Evolutionary conservation across 192 early-diverging fungal species (phyloP).

Genomic region (Coemansia aciculifera): DNA sequence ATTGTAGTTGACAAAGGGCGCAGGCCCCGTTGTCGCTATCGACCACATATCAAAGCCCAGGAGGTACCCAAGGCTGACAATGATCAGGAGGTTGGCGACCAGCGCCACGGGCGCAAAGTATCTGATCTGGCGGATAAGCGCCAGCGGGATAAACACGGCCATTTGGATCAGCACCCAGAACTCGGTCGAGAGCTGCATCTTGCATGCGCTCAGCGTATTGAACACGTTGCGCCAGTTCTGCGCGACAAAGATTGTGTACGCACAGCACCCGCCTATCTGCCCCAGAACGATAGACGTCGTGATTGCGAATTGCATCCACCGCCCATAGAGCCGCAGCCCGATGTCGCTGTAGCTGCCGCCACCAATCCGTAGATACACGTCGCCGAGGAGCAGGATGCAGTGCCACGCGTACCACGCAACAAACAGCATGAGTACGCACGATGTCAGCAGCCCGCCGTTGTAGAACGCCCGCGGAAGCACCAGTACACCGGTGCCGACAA

Average conservation of each 20-base stretch:
- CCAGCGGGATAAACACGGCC: conserved; percentile 77
- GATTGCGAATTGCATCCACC: conserved; percentile 65
- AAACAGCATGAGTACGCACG: conserved; percentile 55
- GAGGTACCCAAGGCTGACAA: conserved; percentile 82
- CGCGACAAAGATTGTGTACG: conserved; percentile 89
- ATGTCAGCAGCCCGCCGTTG: conserved; percentile 74
- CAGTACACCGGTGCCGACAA: conserved; percentile 78
- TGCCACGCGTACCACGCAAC: conserved; percentile 67
- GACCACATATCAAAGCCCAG: conserved; percentile 75
- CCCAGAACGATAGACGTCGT: conserved; percentile 69
- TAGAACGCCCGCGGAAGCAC: conserved; percentile 78
- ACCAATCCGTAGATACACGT: conserved; percentile 60
- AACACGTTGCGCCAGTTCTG: conserved; percentile 77
- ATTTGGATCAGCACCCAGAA: conserved; percentile 81
- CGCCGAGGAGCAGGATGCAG: conserved; percentile 65
- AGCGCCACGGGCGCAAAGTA: conserved; percentile 86
- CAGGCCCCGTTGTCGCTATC: conserved; percentile 54
- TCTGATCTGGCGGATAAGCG: conserved; percentile 90
- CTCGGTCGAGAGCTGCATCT: conserved; percentile 62
- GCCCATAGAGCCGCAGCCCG: conserved; percentile 64
- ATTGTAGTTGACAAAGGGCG: conserved; percentile 77
- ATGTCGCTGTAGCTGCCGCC: conserved; percentile 73
- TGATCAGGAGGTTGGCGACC: conserved; percentile 90
- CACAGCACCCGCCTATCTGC: conserved; percentile 86
- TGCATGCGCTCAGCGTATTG: conserved; percentile 69